These are phyloP conservation scores for Aphanomyces euteiches DNA, from an alignment of 352 stramenopile genomes.

Conservation along the genomic window DNA sequence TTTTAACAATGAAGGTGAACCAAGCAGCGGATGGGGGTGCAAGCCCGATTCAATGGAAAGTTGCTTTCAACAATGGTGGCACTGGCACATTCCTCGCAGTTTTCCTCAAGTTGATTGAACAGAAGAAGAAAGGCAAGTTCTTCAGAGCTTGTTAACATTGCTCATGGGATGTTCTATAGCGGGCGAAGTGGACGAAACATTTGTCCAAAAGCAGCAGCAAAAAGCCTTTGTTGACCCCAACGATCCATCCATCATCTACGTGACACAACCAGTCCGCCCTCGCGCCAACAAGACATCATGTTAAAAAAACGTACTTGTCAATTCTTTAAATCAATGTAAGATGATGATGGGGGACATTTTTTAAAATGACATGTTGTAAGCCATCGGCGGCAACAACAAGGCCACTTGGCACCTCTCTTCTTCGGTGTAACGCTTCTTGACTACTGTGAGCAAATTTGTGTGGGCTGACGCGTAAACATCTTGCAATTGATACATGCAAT, in stretches of 20 bases:
- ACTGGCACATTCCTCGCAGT: constrained; percentile 76
- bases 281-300: neutral
- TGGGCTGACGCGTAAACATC: constrained; percentile 76
- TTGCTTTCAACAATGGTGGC: constrained; percentile 81
- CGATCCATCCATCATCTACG: constrained; percentile 82
- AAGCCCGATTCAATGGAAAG: constrained; percentile 60
- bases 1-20: neutral
- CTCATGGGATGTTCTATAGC: neutral
- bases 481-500: constrained; percentile 79
- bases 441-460: constrained; percentile 78
- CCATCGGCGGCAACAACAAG: constrained; percentile 58
- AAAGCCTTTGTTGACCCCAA: constrained; percentile 84
- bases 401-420: constrained; percentile 76
- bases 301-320: constrained; percentile 11
- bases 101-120: constrained; percentile 77
- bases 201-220: constrained; percentile 68
- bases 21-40: constrained; percentile 37
- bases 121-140: constrained; percentile 59
- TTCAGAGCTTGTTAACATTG: neutral
- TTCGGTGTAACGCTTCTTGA: constrained; percentile 88
- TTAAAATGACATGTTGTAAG: constrained; percentile 84
- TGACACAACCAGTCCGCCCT: constrained; percentile 47
- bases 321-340: neutral
- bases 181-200: constrained; percentile 66
- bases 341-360: neutral